Percentiles rank a stretch among this genome's conserved stretches.
Conservation (phyloP, 2,329 filamentous ascomycete genomes). For the Hirsutella rhossiliensis region DNA sequence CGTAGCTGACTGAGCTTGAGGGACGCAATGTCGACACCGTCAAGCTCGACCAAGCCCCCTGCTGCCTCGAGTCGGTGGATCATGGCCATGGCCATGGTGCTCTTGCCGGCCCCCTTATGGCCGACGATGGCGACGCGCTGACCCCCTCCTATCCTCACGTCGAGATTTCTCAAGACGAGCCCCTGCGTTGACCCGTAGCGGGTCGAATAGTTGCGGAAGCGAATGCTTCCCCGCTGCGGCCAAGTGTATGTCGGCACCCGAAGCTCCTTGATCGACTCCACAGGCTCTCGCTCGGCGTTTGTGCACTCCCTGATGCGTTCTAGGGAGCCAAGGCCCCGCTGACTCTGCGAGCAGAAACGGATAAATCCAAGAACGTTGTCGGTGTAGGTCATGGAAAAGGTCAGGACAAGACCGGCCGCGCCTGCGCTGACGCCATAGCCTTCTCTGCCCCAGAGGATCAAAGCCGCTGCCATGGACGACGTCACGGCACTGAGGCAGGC, state of each 20-base stretch:
- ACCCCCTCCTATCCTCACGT: neutral
- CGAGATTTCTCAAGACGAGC: neutral
- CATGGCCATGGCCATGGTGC: slow-evolving; percentile 44
- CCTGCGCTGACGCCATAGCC: neutral
- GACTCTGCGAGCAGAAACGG: neutral
- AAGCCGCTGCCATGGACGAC: neutral
- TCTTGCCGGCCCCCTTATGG: slow-evolving; percentile 67
- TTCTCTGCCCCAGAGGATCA: neutral
- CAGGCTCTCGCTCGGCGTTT: neutral
- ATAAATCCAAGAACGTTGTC: neutral
- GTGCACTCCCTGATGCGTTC: slow-evolving; percentile 1
- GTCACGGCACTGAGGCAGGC: neutral
- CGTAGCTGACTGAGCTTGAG: slow-evolving; percentile 24
- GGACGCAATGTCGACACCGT: slow-evolving; percentile 29
- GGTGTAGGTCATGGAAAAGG: neutral
- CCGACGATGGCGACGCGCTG: slow-evolving; percentile 45
- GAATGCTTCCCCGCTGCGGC: slow-evolving; percentile 1
- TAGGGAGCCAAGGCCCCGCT: neutral
- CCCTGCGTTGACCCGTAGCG: slow-evolving; percentile 1
- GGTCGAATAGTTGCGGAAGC: slow-evolving; percentile 2
- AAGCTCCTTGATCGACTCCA: neutral
- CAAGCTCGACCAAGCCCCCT: neutral
- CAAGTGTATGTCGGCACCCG: neutral
- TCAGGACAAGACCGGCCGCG: neutral
- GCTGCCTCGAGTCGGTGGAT: neutral